These are phyloP conservation scores for Solanum chacoense DNA, from an alignment of 305 asterid species.

Conservation along the genomic window DNA sequence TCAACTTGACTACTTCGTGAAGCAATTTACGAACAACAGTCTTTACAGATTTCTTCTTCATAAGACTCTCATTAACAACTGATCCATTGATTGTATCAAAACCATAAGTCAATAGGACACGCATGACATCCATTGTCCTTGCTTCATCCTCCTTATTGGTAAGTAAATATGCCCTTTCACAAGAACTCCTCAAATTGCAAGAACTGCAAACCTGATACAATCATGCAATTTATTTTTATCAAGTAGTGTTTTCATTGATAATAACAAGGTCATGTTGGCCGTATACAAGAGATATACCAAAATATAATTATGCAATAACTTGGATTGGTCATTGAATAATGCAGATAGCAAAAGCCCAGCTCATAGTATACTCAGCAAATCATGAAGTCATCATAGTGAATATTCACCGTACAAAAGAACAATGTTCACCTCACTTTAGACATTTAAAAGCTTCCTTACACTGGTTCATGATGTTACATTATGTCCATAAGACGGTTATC, in stretches of 20 bases:
- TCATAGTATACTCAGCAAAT: not conserved
- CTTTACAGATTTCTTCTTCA: slow-evolving; percentile 69
- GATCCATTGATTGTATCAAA: slow-evolving; percentile 67
- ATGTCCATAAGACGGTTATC: not conserved
- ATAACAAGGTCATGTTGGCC: not conserved
- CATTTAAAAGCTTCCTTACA: not conserved
- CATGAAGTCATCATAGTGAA: not conserved
- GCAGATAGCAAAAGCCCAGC: not conserved
- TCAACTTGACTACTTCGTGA: slow-evolving; percentile 79
- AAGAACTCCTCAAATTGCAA: slow-evolving; percentile 80
- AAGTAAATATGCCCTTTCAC: slow-evolving; percentile 82
- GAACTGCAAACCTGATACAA: slow-evolving; percentile 84
- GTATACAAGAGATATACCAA: not conserved
- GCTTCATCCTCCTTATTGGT: slow-evolving; percentile 95
- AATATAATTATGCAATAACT: not conserved
- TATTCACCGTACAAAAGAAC: not conserved
- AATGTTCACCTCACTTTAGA: not conserved
- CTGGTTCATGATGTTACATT: not conserved
- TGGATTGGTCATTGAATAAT: not conserved
- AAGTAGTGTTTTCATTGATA: not conserved
- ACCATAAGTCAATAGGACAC: slow-evolving; percentile 72
- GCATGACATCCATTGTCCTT: slow-evolving; percentile 80
- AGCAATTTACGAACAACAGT: slow-evolving; percentile 66
- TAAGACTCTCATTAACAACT: slow-evolving; percentile 44
- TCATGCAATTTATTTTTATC: not conserved